Base-by-base conservation (phyloP, 2,329 filamentous ascomycete species). In the Ophiocordyceps unilateralis region DNA sequence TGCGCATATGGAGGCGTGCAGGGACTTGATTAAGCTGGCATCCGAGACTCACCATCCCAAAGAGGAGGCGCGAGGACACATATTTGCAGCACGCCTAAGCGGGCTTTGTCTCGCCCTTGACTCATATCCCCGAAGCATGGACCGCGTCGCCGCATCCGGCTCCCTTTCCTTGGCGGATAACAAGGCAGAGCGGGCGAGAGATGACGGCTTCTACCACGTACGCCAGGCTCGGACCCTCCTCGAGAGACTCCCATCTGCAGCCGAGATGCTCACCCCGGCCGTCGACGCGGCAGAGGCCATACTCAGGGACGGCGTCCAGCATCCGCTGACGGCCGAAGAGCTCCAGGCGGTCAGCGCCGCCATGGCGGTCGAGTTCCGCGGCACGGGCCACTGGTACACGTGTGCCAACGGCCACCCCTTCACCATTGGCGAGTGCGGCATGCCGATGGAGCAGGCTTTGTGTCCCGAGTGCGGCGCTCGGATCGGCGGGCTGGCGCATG, bases 381-480 rank as follows among this genome's bases (percentile, higher is more conserved):
- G 69, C 0, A 74, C 67, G 0, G 76, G 77, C 0, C 73, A 78
- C 48, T 81, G 76, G 76, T 81, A 79, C 53, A 63, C 58, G 1
- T 79, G 74, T 47, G 55, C 48, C 21, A 74, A 76, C 45, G 67
- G 68, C 2, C 72, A 79, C 51, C 69, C 72, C 3, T 79, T 83
- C 48, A 74, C 76, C 0, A 66, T 82, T 26, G 77, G 76, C 1
- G 74, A 82, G 46, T 81, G 78, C 50, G 78, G 78, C 1, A 73
- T 75, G 66, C 73, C 78, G 0, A 79, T 81, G 74, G 47, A 83
- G 54, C 43, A 51, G 19, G 67, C 76, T 1, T 55, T 56, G 1
- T 85, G 80, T 49, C 76, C 78, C 0, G 69, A 83, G 49, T 84
- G 79, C 48, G 67, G 65, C 2, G 64, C 66, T 1, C 47, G 56